phyloP scores from a whole-genome alignment of 2,329 filamentous ascomycete species.

The Fusarium subglutinans region DNA sequence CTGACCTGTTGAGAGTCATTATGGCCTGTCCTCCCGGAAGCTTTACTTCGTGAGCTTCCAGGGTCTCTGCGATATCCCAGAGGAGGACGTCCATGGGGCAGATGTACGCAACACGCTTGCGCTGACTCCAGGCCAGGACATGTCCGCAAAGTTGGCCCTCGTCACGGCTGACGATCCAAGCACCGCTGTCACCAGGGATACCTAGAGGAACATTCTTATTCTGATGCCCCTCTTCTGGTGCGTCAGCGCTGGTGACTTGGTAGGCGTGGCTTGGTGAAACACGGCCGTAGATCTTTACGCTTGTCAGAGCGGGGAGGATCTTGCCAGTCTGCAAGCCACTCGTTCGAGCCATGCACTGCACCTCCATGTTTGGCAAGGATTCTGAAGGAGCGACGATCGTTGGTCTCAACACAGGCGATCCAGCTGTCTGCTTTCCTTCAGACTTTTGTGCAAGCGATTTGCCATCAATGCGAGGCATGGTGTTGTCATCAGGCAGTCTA shows the following conservation, averaged over 20 bases:
- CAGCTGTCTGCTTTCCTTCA: constrained; percentile 11
- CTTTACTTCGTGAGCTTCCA: constrained; percentile 75
- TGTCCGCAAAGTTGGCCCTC: constrained; percentile 88
- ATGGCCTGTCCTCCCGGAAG: constrained; percentile 70
- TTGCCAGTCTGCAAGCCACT: constrained; percentile 82
- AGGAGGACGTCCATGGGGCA: constrained; percentile 94
- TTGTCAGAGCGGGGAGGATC: constrained; percentile 80
- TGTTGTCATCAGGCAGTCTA: constrained; percentile 76
- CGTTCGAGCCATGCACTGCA: constrained; percentile 90
- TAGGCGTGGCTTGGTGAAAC: constrained; percentile 79
- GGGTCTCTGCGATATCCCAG: constrained; percentile 82
- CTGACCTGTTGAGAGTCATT: constrained; percentile 38
- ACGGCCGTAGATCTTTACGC: constrained; percentile 88
- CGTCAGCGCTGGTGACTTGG: constrained; percentile 60
- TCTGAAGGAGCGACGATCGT: constrained; percentile 67
- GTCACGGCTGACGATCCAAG: constrained; percentile 87
- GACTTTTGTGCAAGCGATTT: constrained; percentile 16
- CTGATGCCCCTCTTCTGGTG: constrained; percentile 25
- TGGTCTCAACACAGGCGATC: constrained; percentile 57
- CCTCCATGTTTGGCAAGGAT: constrained; percentile 76
- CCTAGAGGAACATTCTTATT: constrained; percentile 56
- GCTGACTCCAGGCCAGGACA: constrained; percentile 86
- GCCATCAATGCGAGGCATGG: constrained; percentile 60
- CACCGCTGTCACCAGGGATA: constrained; percentile 89
- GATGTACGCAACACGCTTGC: constrained; percentile 86